Evolutionary conservation across 2,329 filamentous ascomycete species (phyloP).

Genomic region (Cercospora nicotianae): DNA sequence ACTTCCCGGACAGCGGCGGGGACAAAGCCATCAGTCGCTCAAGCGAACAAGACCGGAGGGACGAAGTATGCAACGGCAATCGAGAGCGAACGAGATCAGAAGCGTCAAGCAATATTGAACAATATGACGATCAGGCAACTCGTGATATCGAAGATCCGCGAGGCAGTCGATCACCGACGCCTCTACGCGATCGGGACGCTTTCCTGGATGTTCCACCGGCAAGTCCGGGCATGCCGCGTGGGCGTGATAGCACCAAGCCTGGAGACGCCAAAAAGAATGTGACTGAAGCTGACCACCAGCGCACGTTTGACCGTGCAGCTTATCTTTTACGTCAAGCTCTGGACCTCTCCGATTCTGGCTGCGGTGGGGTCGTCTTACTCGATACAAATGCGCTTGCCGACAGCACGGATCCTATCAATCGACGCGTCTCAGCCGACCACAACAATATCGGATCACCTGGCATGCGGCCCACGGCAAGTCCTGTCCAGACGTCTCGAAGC

Average conservation of each 20-base stretch:
- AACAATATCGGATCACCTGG: neutral
- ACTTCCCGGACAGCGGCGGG: neutral
- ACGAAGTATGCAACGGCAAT: neutral
- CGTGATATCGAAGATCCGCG: neutral
- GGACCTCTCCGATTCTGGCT: constrained; percentile 38
- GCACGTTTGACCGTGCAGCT: constrained; percentile 50
- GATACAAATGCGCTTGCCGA: constrained; percentile 33
- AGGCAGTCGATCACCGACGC: neutral
- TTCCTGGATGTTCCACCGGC: neutral
- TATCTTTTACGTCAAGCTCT: constrained; percentile 50
- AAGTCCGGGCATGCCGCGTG: neutral
- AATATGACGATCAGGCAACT: neutral
- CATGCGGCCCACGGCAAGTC: neutral
- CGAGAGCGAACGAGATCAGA: neutral
- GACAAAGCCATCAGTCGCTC: neutral
- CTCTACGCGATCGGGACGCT: neutral
- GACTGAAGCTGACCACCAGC: constrained; percentile 33
- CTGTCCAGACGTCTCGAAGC: neutral
- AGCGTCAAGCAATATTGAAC: neutral
- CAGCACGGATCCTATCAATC: constrained; percentile 14
- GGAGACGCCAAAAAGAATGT: constrained; percentile 23
- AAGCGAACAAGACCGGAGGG: neutral
- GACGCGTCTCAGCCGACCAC: constrained; percentile 10
- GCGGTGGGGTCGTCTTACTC: constrained; percentile 45
- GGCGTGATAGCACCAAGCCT: neutral